Conservation (phyloP, 1,284 basidiomycete species). For the Trametes sp. region DNA sequence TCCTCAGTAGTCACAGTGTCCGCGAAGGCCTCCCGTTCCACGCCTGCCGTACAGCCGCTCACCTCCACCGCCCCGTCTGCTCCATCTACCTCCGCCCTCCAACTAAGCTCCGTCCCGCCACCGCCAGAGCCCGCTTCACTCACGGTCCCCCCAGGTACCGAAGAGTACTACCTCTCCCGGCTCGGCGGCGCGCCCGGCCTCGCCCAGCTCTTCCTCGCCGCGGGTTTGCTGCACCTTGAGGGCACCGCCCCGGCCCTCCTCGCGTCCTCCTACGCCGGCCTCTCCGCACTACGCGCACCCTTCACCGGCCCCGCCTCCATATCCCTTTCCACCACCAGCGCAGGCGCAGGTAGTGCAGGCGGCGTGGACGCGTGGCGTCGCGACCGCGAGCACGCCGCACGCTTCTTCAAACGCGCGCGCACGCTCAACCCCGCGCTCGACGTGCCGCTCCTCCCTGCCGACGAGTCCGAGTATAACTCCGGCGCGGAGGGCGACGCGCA, state of each 20-base stretch:
- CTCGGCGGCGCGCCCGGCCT: conserved; percentile 69
- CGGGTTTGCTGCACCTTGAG: conserved; percentile 77
- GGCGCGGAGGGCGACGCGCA: conserved; percentile 36
- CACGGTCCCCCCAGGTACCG: conserved; percentile 51
- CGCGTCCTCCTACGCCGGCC: conserved; percentile 71
- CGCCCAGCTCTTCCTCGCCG: conserved; percentile 77
- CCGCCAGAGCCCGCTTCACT: conserved; percentile 41
- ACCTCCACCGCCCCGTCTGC: conserved; percentile 28
- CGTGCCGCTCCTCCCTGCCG: conserved; percentile 66
- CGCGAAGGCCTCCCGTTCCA: conserved; percentile 4
- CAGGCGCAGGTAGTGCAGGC: conserved; percentile 18
- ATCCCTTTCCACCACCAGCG: conserved; percentile 14
- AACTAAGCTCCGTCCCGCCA: conserved; percentile 16
- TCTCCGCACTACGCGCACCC: conserved; percentile 75
- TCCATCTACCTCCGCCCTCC: conserved; percentile 13
- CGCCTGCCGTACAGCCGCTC: background rate
- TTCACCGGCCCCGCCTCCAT: conserved; percentile 42
- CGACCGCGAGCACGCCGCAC: conserved; percentile 70
- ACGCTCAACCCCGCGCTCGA: conserved; percentile 66
- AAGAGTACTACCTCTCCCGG: conserved; percentile 66
- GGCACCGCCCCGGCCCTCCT: conserved; percentile 73
- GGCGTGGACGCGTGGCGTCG: conserved; percentile 71
- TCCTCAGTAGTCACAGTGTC: conserved; percentile 19
- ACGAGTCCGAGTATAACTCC: conserved; percentile 59
- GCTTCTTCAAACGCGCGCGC: conserved; percentile 74